Conservation (phyloP, 805 yeast genomes). For the Lipomyces orientalis region DNA sequence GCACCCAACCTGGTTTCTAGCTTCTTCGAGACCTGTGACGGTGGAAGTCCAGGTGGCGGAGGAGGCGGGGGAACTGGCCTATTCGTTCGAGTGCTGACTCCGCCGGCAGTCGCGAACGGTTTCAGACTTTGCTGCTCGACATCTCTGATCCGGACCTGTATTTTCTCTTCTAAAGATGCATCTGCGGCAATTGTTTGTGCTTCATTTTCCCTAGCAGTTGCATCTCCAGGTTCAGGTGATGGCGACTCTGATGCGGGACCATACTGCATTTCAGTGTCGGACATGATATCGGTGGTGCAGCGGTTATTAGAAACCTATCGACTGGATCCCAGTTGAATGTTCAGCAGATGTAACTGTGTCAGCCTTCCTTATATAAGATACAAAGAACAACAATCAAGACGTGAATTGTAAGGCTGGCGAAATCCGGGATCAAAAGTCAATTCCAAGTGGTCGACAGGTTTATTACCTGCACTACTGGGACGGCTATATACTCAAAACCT, state of each 20-base stretch:
- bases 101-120: slow-evolving; percentile 3
- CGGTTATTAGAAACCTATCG: not conserved
- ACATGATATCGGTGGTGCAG: not conserved
- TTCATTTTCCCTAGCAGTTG: not conserved
- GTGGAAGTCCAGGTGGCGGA: slow-evolving; percentile 13
- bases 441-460: not conserved
- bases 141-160: slow-evolving; percentile 10
- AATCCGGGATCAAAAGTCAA: not conserved
- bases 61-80: slow-evolving; percentile 25
- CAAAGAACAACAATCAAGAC: not conserved
- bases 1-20: slow-evolving; percentile 3
- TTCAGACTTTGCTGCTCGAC: slow-evolving; percentile 12
- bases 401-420: not conserved
- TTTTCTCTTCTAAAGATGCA: slow-evolving; percentile 7
- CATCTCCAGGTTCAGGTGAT: not conserved
- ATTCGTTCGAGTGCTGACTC: slow-evolving; percentile 18
- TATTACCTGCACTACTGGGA: not conserved
- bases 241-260: slow-evolving; percentile 9
- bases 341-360: not conserved
- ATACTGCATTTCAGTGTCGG: slow-evolving; percentile 10
- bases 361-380: not conserved
- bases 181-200: not conserved
- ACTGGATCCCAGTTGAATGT: not conserved
- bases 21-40: slow-evolving; percentile 5
- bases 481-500: not conserved